These are phyloP conservation scores for Hordeum pubiflorum DNA, from an alignment of 202 grass and related monocot genomes.

Conservation along the genomic window DNA sequence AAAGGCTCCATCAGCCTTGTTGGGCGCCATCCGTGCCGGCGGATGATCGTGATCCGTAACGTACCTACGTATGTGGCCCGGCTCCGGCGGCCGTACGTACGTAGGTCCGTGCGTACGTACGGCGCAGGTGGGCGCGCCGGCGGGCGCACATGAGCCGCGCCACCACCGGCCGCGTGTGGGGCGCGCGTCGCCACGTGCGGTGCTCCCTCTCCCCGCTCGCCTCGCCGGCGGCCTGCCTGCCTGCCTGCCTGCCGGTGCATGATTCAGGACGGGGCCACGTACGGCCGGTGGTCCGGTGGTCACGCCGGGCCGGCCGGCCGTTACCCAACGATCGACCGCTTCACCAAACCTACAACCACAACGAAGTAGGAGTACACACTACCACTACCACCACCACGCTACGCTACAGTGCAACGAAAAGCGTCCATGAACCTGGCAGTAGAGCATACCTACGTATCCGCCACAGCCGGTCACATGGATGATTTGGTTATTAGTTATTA, in stretches of 20 bases:
- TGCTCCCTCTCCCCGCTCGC: neutral
- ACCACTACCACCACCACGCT: no score
- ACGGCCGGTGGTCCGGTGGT: slow-evolving; percentile 6
- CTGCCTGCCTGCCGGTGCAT: neutral
- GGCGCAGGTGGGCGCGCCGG: neutral
- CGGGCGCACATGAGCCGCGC: neutral
- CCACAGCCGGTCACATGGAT: no score
- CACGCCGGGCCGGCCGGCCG: neutral
- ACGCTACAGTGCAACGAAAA: no score
- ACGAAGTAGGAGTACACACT: no score
- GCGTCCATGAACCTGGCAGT: no score
- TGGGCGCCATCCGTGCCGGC: neutral
- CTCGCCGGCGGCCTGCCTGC: neutral
- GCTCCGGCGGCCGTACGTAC: no score
- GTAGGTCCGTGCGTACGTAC: no score
- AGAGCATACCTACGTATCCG: no score
- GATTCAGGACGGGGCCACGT: neutral
- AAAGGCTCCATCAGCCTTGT: neutral
- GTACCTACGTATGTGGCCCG: no score
- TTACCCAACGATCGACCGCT: neutral
- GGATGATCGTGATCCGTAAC: no score
- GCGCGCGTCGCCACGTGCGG: neutral
- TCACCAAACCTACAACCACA: neutral
- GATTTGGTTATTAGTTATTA: no score
- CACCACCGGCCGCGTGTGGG: neutral